Base-by-base conservation (phyloP, 495 filamentous ascomycete genomes). In the Penicillium tannophilum region DNA sequence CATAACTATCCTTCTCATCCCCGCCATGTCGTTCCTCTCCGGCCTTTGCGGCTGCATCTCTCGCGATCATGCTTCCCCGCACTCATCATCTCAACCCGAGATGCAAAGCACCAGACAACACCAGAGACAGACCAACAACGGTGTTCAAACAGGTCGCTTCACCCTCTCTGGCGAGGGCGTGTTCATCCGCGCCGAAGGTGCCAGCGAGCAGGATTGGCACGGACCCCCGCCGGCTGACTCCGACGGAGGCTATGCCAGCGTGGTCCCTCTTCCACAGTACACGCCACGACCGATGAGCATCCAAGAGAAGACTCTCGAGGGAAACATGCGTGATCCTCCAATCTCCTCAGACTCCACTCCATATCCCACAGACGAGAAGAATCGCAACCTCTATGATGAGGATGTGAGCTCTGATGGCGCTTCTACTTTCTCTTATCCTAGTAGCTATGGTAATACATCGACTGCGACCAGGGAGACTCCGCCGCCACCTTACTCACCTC, bases 81-180 rank as follows among this genome's bases (percentile, higher is more conserved):
- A 41, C 20, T 14, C 52, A 20, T 49, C 54, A 24, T 49, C 54
- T 1, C 49, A 51, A 16, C 61, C 59, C 26, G 54, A 61, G 47
- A 68, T 63, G 65, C 65, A 65, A 57, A 45, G 28, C 4, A 14
- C 49, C 54, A 60, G 23, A n/a, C 42, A 35, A 9, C 17, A 20
- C 50, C 33, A 33, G 16, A 48, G 48, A 16, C 52, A 60, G 31
- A 54, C 19, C 23, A 58, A 54, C 48, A 54, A 82, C 56, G 79
- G 83, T 17, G 84, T 92, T 60, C 82, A 85, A 72, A 72, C 78
- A 60, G 67, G 63, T 28, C 55, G 31, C 45, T 64, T 65, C 53
- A 65, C 33, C 36, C 61, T 66, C 61, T 62, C 62, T 5, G 39
- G 39, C 39, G 46, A 62, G 12, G 67, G 67, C 12, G 55, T 64